Evolutionary conservation across 2,329 filamentous ascomycete genomes (phyloP).

Genomic region (Sphaerostilbella broomeana): DNA sequence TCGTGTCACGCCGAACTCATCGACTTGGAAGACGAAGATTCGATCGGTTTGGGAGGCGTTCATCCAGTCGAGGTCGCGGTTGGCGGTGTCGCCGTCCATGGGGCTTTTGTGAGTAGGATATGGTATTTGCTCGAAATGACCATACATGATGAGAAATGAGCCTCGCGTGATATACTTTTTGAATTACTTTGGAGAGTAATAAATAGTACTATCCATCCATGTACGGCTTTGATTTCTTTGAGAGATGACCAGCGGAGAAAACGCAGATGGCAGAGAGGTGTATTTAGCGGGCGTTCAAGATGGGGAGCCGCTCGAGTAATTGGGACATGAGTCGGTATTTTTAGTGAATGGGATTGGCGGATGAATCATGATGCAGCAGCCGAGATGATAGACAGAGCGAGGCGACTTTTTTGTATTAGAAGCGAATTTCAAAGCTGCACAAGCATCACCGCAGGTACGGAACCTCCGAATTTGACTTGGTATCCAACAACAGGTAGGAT

Average conservation of each 20-base stretch:
- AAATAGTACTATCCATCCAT: too few species aligned
- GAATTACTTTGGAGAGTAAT: too few species aligned
- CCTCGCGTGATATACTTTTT: background rate
- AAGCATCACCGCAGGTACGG: constrained; percentile 10
- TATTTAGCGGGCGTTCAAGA: too few species aligned
- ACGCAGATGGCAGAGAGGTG: too few species aligned
- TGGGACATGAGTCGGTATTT: too few species aligned
- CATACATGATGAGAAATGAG: constrained; percentile 8
- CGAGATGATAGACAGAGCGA: too few species aligned
- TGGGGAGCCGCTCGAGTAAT: too few species aligned
- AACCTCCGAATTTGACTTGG: constrained; percentile 1
- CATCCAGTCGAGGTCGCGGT: constrained; percentile 19
- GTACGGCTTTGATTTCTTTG: too few species aligned
- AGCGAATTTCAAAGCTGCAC: constrained; percentile 1
- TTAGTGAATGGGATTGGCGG: too few species aligned
- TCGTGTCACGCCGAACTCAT: constrained; percentile 14
- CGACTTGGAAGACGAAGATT: constrained; percentile 15
- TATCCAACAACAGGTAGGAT: constrained; percentile 3
- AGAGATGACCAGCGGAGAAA: too few species aligned
- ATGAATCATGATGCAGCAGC: background rate
- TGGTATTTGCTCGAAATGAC: constrained; percentile 13
- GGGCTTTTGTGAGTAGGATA: constrained; percentile 20
- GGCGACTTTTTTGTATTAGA: constrained; percentile 11
- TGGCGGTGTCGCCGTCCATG: constrained; percentile 19
- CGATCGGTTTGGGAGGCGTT: constrained; percentile 17